Percentiles rank a stretch among this genome's conserved stretches.
These are phyloP conservation scores for Ilex paraguariensis DNA, from an alignment of 305 asterid species.

Conservation along the genomic window DNA sequence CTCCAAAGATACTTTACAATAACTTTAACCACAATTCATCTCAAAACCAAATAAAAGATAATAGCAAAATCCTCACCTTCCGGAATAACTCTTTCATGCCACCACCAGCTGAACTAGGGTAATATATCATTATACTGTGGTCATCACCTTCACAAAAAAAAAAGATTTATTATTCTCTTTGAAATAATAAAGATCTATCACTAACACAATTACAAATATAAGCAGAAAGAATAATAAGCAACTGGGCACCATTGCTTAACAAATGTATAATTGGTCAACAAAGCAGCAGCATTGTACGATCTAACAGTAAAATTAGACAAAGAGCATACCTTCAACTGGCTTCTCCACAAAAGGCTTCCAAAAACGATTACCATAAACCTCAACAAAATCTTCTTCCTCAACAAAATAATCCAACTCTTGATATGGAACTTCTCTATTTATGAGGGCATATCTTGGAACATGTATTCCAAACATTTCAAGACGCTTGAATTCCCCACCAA, in stretches of 20 bases:
- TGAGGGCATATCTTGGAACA: slow-evolving; percentile 89
- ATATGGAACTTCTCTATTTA: slow-evolving; percentile 70
- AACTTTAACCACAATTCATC: not conserved
- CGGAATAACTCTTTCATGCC: slow-evolving; percentile 98
- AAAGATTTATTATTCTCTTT: slow-evolving; percentile 24
- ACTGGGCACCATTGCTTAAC: not conserved
- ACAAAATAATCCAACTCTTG: slow-evolving; percentile 84
- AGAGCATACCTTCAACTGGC: slow-evolving; percentile 71
- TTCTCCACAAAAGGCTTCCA: slow-evolving; percentile 99
- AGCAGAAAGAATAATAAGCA: not conserved
- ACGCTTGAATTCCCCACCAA: slow-evolving; percentile 44
- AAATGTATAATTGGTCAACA: not conserved
- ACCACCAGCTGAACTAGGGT: slow-evolving; percentile 99
- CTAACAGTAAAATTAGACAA: not conserved
- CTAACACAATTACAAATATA: not conserved
- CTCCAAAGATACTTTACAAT: not conserved
- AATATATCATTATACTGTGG: slow-evolving; percentile 96
- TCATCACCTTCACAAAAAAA: slow-evolving; percentile 81
- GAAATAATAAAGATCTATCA: not conserved
- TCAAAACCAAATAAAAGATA: slow-evolving; percentile 5
- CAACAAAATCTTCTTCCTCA: slow-evolving; percentile 95
- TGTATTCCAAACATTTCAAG: slow-evolving; percentile 85
- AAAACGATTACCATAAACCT: slow-evolving; percentile 76
- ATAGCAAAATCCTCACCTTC: slow-evolving; percentile 49
- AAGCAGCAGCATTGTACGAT: no score